These are phyloP conservation scores for Chalciporus sphaerocephalus DNA, from an alignment of 768 basidiomycete species.

Conservation along the genomic window DNA sequence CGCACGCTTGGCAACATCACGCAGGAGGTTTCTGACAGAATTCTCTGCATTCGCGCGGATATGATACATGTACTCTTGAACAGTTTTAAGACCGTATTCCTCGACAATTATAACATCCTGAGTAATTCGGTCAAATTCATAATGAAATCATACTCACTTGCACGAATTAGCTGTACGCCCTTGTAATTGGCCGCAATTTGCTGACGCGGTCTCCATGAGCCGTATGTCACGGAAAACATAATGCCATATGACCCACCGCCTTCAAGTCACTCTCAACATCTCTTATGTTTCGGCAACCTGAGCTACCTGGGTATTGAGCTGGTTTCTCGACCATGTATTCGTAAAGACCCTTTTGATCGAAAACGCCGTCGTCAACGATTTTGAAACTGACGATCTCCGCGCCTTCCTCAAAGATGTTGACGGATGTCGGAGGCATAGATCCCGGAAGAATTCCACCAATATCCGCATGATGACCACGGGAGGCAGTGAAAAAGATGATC, in stretches of 20 bases:
- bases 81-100: slow-evolving; percentile 80
- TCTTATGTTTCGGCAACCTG: slow-evolving; percentile 79
- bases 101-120: slow-evolving; percentile 55
- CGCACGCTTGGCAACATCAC: slow-evolving; percentile 64
- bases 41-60: slow-evolving; percentile 86
- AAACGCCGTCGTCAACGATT: slow-evolving; percentile 78
- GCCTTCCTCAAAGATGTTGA: slow-evolving; percentile 90
- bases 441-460: slow-evolving; percentile 90
- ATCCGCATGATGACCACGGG: slow-evolving; percentile 91
- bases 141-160: slow-evolving; percentile 44
- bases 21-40: slow-evolving; percentile 79
- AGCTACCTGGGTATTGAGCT: slow-evolving; percentile 76
- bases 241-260: slow-evolving; percentile 52
- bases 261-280: slow-evolving; percentile 92
- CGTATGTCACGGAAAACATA: not conserved
- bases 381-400: slow-evolving; percentile 90
- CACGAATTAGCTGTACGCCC: slow-evolving; percentile 80
- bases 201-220: slow-evolving; percentile 33
- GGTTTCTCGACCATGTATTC: slow-evolving; percentile 83
- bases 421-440: slow-evolving; percentile 92
- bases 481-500: slow-evolving; percentile 91
- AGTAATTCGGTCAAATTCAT: slow-evolving; percentile 6
- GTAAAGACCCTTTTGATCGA: slow-evolving; percentile 68
- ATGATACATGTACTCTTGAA: slow-evolving; percentile 91
- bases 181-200: slow-evolving; percentile 95